A percentile compares a stretch with the other conserved stretches of the same genome.
phyloP scores from a whole-genome alignment of 345 rosid genomes.

The Hypericum androsaemum region DNA sequence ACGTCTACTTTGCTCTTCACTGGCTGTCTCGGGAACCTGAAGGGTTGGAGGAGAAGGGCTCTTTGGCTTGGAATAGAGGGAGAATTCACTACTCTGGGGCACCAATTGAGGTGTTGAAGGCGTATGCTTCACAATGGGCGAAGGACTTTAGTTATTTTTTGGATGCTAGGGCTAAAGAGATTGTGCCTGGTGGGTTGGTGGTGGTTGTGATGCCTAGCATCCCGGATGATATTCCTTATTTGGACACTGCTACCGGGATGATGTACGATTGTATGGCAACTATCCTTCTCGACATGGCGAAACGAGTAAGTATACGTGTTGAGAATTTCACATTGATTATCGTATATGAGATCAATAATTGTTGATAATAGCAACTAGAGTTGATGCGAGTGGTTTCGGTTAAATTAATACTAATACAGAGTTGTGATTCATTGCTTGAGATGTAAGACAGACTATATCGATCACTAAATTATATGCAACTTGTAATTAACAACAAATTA shows the following conservation, averaged over 20 bases:
- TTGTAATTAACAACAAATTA: neutral
- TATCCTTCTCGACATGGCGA: slow-evolving; percentile 38
- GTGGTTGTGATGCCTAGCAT: slow-evolving; percentile 21
- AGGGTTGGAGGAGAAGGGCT: neutral
- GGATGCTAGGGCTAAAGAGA: slow-evolving; percentile 16
- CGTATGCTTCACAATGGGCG: slow-evolving; percentile 15
- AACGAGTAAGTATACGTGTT: slow-evolving; percentile 14
- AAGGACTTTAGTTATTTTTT: slow-evolving; percentile 13
- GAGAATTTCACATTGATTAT: slow-evolving; percentile 7
- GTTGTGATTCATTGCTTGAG: too few species aligned
- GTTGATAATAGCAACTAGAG: too few species aligned
- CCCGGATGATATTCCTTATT: slow-evolving; percentile 26
- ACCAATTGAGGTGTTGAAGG: slow-evolving; percentile 10
- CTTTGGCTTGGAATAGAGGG: slow-evolving; percentile 15
- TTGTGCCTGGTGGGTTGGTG: slow-evolving; percentile 21
- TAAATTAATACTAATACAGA: too few species aligned
- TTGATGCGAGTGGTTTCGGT: too few species aligned
- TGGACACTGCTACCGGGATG: slow-evolving; percentile 25
- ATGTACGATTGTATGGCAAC: slow-evolving; percentile 39
- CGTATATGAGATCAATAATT: too few species aligned
- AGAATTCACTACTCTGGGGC: slow-evolving; percentile 18
- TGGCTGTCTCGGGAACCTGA: slow-evolving; percentile 25
- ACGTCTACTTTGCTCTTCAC: slow-evolving; percentile 25
- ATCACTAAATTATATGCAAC: neutral
- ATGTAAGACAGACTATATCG: too few species aligned